Percentiles rank a stretch among this genome's conserved stretches.
phyloP scores from a whole-genome alignment of 2,329 filamentous ascomycete genomes.

The Microcera coccophila region DNA sequence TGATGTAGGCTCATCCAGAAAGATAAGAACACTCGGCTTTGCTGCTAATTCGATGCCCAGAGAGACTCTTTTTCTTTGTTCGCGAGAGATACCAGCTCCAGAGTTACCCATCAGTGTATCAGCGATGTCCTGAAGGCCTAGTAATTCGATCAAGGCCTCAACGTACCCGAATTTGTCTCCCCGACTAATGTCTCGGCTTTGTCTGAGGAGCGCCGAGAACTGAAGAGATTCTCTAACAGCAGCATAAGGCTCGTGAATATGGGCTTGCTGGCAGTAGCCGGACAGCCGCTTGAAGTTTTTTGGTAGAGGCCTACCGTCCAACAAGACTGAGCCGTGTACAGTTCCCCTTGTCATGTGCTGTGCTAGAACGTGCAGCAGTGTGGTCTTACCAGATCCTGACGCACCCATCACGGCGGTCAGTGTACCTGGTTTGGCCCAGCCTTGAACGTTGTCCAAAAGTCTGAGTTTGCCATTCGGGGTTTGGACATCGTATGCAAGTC shows the following conservation, averaged over 20 bases:
- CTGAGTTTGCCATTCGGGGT: conserved; percentile 58
- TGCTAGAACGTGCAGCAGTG: conserved; percentile 76
- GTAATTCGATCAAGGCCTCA: conserved; percentile 68
- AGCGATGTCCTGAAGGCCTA: conserved; percentile 47
- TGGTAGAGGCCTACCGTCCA: conserved; percentile 68
- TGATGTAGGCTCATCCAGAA: conserved; percentile 60
- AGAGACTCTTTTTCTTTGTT: conserved; percentile 53
- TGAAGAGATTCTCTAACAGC: conserved; percentile 74
- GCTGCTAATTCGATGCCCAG: conserved; percentile 60
- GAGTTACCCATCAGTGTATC: conserved; percentile 46
- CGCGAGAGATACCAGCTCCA: conserved; percentile 52
- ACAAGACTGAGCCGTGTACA: conserved; percentile 69
- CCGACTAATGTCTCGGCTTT: conserved; percentile 59
- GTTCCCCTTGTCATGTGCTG: conserved; percentile 75
- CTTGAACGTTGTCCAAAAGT: conserved; percentile 75
- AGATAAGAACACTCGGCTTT: conserved; percentile 57
- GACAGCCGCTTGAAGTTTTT: conserved; percentile 74
- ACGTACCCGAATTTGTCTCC: conserved; percentile 73
- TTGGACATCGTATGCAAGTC: conserved; percentile 66
- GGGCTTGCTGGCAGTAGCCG: conserved; percentile 77
- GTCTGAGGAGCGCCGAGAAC: conserved; percentile 71
- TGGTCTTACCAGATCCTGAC: conserved; percentile 81
- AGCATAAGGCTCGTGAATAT: conserved; percentile 68
- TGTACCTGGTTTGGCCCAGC: conserved; percentile 78
- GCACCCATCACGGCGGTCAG: conserved; percentile 75